Conservation (phyloP, 2,329 filamentous ascomycete species). For the Fusarium temperatum region DNA sequence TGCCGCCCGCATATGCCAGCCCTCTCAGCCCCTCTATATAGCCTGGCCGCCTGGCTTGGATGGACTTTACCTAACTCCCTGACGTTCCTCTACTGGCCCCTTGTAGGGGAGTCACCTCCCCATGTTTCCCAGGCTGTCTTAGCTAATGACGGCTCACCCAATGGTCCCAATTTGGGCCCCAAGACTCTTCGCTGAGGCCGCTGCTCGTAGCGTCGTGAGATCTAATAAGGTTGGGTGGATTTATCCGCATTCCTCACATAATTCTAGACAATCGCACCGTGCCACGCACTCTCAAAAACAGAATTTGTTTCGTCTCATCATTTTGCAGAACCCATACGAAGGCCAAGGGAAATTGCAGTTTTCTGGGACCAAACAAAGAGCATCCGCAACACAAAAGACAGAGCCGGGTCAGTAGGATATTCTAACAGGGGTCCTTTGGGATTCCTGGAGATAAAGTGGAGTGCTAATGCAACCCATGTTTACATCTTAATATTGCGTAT, state of each 20-base stretch:
- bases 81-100: neutral
- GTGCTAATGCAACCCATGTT: constrained; percentile 1
- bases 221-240: constrained; percentile 29
- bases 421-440: constrained; percentile 3
- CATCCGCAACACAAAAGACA: neutral
- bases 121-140: constrained; percentile 19
- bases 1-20: constrained; percentile 33
- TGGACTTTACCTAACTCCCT: neutral
- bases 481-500: constrained; percentile 17
- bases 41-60: neutral
- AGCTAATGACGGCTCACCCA: constrained; percentile 22
- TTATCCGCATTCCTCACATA: constrained; percentile 29
- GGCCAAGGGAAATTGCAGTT: neutral
- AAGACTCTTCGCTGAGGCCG: constrained; percentile 40
- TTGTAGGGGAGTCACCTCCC: constrained; percentile 8
- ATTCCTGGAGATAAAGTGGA: constrained; percentile 28
- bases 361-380: neutral
- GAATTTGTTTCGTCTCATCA: neutral
- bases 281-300: neutral
- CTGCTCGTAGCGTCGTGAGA: constrained; percentile 32
- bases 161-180: constrained; percentile 1
- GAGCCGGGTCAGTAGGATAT: neutral
- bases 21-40: constrained; percentile 14
- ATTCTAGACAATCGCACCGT: neutral
- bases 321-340: neutral